Percentiles rank a stretch among this genome's conserved stretches.
phyloP scores from a whole-genome alignment of 495 filamentous ascomycete genomes.

The Aspergillus campestris region DNA sequence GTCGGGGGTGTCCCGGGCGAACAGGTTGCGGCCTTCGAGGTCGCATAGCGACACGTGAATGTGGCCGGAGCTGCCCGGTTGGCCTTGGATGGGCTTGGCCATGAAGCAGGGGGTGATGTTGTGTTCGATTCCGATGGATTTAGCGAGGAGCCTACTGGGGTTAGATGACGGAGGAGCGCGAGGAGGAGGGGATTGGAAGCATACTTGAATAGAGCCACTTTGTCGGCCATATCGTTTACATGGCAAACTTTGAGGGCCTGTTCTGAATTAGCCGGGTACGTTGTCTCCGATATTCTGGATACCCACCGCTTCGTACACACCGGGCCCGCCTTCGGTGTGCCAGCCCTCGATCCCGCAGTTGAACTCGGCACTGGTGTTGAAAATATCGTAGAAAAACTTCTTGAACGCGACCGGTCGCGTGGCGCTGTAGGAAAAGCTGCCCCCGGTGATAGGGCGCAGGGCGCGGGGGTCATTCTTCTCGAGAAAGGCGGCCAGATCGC shows the following conservation, averaged over 20 bases:
- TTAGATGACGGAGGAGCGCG: neutral
- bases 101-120: constrained; percentile 93
- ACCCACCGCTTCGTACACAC: constrained; percentile 76
- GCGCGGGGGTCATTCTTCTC: constrained; percentile 54
- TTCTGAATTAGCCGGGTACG: constrained; percentile 1
- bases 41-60: constrained; percentile 76
- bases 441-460: constrained; percentile 69
- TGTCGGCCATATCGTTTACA: constrained; percentile 71
- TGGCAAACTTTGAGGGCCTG: constrained; percentile 65
- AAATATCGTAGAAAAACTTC: constrained; percentile 86
- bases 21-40: constrained; percentile 57
- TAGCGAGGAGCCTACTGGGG: constrained; percentile 55
- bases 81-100: constrained; percentile 81
- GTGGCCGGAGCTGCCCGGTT: constrained; percentile 86
- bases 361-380: constrained; percentile 65
- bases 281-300: neutral
- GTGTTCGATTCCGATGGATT: constrained; percentile 67
- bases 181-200: constrained; percentile 3
- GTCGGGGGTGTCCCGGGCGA: constrained; percentile 61
- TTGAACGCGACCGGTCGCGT: constrained; percentile 79
- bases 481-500: constrained; percentile 60
- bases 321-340: constrained; percentile 89
- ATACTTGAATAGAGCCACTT: constrained; percentile 77
- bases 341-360: constrained; percentile 77
- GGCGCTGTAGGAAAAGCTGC: constrained; percentile 90